Base-by-base conservation (phyloP, 164 flowering plant genomes). In the Berberis thunbergii region DNA sequence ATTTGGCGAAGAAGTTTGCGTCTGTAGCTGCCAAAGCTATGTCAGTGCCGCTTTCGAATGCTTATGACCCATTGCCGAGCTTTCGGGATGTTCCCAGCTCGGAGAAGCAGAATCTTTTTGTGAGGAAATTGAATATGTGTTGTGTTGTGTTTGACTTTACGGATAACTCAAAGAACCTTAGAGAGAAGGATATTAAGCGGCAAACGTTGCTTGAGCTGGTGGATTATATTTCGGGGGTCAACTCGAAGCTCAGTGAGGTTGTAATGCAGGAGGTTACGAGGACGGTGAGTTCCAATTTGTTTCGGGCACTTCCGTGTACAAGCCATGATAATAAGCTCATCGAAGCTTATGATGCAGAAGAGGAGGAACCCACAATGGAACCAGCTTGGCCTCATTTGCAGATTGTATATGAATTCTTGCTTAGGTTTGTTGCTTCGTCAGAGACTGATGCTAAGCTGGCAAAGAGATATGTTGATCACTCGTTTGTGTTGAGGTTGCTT, bases 221-320 rank as follows among this genome's bases (percentile, higher is more conserved):
- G 86, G 39, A 68, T 64, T 87, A 83, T 60, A 64, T 82, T 11
- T 69, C 85, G 1, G 68, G 85, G 0, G 82, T 75, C 3, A 71
- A 46, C 12, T 60, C 80, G 40, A 87, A 83, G 74, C 80, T 87
- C 77, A 81, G 67, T 64, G 94, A 87, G 78, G 68, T 72, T 41
- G 76, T 78, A 49, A 84, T 85, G 88, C 90, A 85, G 60, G 91
- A 85, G 69, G 78, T 85, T 41, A 77, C 84, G 2, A 84, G 77
- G 73, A 87, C 85, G 94, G 83, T 85, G 41, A 77, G 86, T 1
- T 71, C 67, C n/a, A 87, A 87, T 73, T 66, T 87, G 69, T 87
- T 87, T 55, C 67, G 90, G 49, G 65, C 84, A 3, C 79, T 85
- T 48, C 80, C 85, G 11, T 77, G 81, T n/a, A 45, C 79, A 0